A percentile compares a stretch with the other conserved stretches of the same genome.
phyloP scores from a whole-genome alignment of 805 yeast species.

The Brettanomyces custersianus region DNA sequence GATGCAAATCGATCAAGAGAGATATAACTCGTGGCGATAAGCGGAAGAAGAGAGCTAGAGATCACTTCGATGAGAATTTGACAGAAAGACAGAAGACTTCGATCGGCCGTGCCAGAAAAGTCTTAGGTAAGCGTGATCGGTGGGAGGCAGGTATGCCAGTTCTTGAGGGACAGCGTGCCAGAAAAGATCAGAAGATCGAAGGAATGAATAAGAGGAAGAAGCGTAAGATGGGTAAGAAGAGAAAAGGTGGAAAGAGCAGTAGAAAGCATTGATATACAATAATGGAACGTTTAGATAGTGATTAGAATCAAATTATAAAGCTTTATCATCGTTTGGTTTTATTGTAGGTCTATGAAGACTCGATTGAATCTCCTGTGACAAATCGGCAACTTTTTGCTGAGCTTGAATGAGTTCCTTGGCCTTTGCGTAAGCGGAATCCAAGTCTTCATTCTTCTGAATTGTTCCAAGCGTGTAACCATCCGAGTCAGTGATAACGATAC shows the following conservation, averaged over 20 bases:
- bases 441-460: too few species aligned
- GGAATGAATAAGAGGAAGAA: constrained; percentile 55
- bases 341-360: too few species aligned
- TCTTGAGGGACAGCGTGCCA: constrained; percentile 73
- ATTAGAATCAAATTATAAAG: too few species aligned
- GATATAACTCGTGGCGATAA: constrained; percentile 4
- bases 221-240: constrained; percentile 46
- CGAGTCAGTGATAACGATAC: too few species aligned
- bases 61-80: constrained; percentile 23
- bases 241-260: constrained; percentile 30
- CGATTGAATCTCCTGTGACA: too few species aligned
- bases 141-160: constrained; percentile 51
- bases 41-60: constrained; percentile 17
- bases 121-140: constrained; percentile 75
- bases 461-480: too few species aligned
- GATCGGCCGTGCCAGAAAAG: constrained; percentile 69
- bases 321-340: too few species aligned
- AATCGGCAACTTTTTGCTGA: too few species aligned
- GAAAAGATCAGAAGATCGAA: constrained; percentile 50
- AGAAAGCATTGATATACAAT: constrained; percentile 6
- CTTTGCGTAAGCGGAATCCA: too few species aligned
- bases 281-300: too few species aligned
- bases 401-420: too few species aligned
- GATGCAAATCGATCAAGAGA: constrained; percentile 41
- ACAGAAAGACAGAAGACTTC: constrained; percentile 65